Evolutionary conservation across 2,329 filamentous ascomycete genomes (phyloP), one percentile per base, ranked within the genome.

Genomic region (Aspergillus fijiensis): DNA sequence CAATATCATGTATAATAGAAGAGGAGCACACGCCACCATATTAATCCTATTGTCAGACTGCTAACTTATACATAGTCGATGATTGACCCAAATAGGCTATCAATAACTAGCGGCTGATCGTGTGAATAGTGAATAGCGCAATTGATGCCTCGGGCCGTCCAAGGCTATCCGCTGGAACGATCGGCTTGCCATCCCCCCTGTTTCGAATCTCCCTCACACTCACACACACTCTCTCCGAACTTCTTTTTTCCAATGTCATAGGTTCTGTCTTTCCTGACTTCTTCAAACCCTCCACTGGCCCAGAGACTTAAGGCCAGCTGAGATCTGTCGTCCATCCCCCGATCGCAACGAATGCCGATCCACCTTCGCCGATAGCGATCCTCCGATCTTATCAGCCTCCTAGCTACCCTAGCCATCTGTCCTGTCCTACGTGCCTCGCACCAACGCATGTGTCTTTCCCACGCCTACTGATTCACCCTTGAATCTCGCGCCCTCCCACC

Each of bases 401-500:
- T n/a, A 31, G 42, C 33, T 45, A 47, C 53, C 39, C 39, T 16
- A 45, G 16, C 39, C 39, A 45, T 45, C 39, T 45, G 39, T 55
- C 53, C 52, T 50, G 49, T 58, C 33, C 25, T 31, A 42, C 56
- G 19, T 27, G n/a, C 19, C 27, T 27, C 42, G 33, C 51, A 50
- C 51, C 19, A 33, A 57, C 51, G 35, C 47, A 23, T 51, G 51
- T 52, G 42, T 31, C 27, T n/a, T 51, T 31, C 42, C 9, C 23
- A 47, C 23, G 12, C 19, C 42, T 29, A 6, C 16, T 58, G 59
- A 50, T 60, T 62, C 47, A 12, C 35, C 39, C 23, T 16, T 42
- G 57, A 51, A 51, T 51, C 56, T 39, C 59, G 47, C 42, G 7
- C 60, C 57, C 49, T 47, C 61, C 61, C 54, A 67, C 39, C 54